These are phyloP conservation scores for Rhododendron henanense DNA, from an alignment of 148 eudicot species.

Conservation along the genomic window DNA sequence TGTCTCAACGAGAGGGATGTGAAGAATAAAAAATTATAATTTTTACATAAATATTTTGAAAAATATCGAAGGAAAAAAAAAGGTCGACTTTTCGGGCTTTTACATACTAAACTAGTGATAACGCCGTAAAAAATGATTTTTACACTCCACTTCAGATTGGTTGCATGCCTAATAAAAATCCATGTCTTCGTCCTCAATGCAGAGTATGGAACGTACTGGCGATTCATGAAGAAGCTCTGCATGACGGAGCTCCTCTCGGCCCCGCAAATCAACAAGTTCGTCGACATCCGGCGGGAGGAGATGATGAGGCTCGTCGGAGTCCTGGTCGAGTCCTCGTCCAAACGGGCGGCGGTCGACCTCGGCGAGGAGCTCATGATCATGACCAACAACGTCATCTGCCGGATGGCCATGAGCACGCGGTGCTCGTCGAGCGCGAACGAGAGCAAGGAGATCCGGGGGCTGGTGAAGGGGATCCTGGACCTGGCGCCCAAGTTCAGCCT, in stretches of 20 bases:
- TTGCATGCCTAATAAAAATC: background rate
- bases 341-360: background rate
- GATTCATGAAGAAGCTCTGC: conserved; percentile 13
- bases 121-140: background rate
- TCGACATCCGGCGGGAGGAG: conserved; percentile 6
- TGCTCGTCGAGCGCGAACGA: conserved; percentile 12
- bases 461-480: conserved; percentile 19
- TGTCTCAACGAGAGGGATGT: no score
- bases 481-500: conserved; percentile 25
- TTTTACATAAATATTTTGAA: no score
- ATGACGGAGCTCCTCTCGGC: conserved; percentile 12
- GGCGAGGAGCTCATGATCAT: background rate
- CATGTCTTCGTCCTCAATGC: background rate
- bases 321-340: background rate
- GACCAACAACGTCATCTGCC: conserved; percentile 14
- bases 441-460: conserved; percentile 19
- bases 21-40: no score
- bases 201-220: conserved; percentile 9
- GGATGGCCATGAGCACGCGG: conserved; percentile 17
- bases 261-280: background rate
- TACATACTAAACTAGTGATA: no score
- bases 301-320: background rate
- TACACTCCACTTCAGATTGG: background rate
- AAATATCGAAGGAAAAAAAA: no score
- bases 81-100: no score